Base-by-base conservation (phyloP, 768 basidiomycete species). In the Galerina marginata region DNA sequence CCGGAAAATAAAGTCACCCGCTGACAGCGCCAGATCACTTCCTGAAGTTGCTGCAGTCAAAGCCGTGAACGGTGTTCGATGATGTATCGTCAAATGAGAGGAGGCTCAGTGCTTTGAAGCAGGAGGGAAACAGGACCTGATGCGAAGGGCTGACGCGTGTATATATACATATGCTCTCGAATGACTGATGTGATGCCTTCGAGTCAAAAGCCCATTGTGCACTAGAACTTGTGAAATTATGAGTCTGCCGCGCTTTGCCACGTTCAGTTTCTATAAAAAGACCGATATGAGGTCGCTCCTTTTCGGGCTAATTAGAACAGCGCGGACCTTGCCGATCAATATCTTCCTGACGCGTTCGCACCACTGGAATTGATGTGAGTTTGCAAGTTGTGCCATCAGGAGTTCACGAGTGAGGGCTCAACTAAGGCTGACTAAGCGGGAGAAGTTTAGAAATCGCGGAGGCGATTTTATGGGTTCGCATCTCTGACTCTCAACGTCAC, bases 141-240 rank as follows among this genome's bases (percentile, higher is more conserved):
- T 53, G 55, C 42, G 40, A 51, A 55, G 42, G 20, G 39, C 9
- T n/a, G 38, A 53, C 20, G 51, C 25, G 39, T 40, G 9, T 52
- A 56, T 56, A 56, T 61, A 61, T 56, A 53, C 36, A 36, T 15
- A 44, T 37, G 40, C 33, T 46, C 37, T 51, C n/a, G 33, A 12
- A 7, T 47, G 6, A 40, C 3, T 56, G 51, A 45, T 46, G 25
- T 58, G 55, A 61, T 61, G 49, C 36, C 20, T 46, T 23, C 50
- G 44, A 54, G 56, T 61, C 54, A 56, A 52, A 52, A 56, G n/a
- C 50, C 44, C 60, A 61, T 61, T 61, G 60, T 61, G 60, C 60
- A 47, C 53, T 56, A 43, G 51, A 61, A 61, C 15, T 33, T 29
- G 50, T 38, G 36, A 25, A 48, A 40, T 53, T 14, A 39, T 53